Evolutionary conservation across 1,139 yeast species (phyloP).

Genomic region (Candida sp.): DNA sequence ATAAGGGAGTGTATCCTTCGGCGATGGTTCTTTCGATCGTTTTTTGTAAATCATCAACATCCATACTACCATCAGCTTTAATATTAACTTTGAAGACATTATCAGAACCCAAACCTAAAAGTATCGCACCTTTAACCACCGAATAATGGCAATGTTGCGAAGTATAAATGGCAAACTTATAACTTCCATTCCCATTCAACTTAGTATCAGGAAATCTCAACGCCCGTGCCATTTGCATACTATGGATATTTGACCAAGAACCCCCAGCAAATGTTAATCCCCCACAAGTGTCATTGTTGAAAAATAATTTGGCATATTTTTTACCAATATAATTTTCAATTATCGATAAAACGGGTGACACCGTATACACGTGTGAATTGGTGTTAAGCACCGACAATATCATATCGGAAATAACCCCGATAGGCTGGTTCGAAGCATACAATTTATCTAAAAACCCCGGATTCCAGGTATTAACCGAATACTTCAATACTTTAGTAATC

Average conservation of each 20-base stretch:
- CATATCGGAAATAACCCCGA: conserved; percentile 75
- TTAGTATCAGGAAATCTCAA: conserved; percentile 69
- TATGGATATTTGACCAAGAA: conserved; percentile 80
- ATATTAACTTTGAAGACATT: conserved; percentile 66
- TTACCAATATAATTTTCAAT: conserved; percentile 69
- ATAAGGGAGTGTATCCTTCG: conserved; percentile 68
- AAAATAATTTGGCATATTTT: conserved; percentile 68
- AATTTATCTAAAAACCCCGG: conserved; percentile 83
- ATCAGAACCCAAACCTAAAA: conserved; percentile 67
- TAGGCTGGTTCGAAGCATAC: conserved; percentile 82
- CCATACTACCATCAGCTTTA: conserved; percentile 55
- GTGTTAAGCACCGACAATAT: conserved; percentile 72
- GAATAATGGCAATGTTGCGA: conserved; percentile 79
- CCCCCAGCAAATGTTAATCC: conserved; percentile 90
- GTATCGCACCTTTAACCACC: conserved; percentile 77
- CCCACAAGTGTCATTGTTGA: conserved; percentile 54
- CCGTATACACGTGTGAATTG: conserved; percentile 83
- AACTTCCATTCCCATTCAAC: conserved; percentile 48
- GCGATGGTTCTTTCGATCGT: conserved; percentile 40
- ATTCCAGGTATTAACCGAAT: conserved; percentile 85
- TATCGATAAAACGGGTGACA: conserved; percentile 76
- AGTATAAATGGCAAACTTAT: conserved; percentile 67
- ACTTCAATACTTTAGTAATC: conserved; percentile 56
- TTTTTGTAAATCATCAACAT: conserved; percentile 40
- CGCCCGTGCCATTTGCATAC: conserved; percentile 75